phyloP scores from a whole-genome alignment of 108 stramenopile genomes.

The Pseudonitzschia pungens region DNA sequence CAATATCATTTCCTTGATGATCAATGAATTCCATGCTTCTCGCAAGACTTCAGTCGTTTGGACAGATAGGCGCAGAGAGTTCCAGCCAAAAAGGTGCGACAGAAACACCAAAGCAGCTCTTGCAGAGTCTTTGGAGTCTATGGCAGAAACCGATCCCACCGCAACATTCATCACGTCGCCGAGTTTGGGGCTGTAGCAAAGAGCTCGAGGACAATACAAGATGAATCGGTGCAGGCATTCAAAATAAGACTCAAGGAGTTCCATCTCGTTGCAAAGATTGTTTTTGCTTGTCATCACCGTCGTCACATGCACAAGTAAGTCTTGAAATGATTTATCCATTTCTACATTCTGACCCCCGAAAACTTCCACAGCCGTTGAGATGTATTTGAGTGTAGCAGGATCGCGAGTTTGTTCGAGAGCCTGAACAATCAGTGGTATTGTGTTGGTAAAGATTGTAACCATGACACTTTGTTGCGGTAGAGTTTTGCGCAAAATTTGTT shows the following conservation, averaged over 20 bases:
- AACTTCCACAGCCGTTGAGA: slow-evolving; percentile 56
- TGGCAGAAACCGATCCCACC: slow-evolving; percentile 47
- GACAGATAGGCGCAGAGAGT: slow-evolving; percentile 35
- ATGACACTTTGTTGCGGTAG: slow-evolving; percentile 28
- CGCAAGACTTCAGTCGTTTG: slow-evolving; percentile 14
- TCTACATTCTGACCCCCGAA: slow-evolving; percentile 37
- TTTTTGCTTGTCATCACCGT: slow-evolving; percentile 25
- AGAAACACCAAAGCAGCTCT: slow-evolving; percentile 53
- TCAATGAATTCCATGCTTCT: slow-evolving; percentile 14
- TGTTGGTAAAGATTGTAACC: slow-evolving; percentile 36
- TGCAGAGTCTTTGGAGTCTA: slow-evolving; percentile 52
- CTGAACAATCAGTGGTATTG: slow-evolving; percentile 53
- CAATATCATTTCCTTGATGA: slow-evolving; percentile 44
- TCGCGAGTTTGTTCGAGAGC: slow-evolving; percentile 50
- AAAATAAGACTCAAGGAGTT: slow-evolving; percentile 48
- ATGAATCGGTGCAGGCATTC: slow-evolving; percentile 52
- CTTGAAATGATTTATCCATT: slow-evolving; percentile 30
- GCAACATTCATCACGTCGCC: slow-evolving; percentile 39
- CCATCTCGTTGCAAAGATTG: slow-evolving; percentile 31
- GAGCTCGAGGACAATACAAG: slow-evolving; percentile 52
- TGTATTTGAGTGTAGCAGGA: slow-evolving; percentile 47
- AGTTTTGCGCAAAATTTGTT: slow-evolving; percentile 45
- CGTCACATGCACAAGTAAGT: slow-evolving; percentile 50
- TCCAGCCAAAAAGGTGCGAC: slow-evolving; percentile 64
- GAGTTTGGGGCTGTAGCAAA: slow-evolving; percentile 36